Percentiles rank a stretch among this genome's conserved stretches.
These are phyloP conservation scores for Endocalyx cinctus DNA, from an alignment of 2,329 filamentous ascomycete species.

Conservation along the genomic window DNA sequence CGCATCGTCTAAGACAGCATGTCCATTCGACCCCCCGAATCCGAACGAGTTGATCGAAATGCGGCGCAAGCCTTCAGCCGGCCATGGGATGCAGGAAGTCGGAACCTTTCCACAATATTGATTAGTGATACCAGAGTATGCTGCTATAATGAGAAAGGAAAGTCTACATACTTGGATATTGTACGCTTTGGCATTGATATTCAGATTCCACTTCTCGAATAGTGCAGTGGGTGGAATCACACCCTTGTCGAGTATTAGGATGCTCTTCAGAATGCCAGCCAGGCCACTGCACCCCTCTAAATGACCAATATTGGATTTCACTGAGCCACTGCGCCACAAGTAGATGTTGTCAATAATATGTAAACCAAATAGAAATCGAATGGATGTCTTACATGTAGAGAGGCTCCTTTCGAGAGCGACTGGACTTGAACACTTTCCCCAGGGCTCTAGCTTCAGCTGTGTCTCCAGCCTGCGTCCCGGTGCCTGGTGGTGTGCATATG, in stretches of 20 bases:
- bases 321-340: slow-evolving; percentile 7
- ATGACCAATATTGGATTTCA: slow-evolving; percentile 17
- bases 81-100: slow-evolving; percentile 1
- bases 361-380: neutral
- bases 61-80: slow-evolving; percentile 1
- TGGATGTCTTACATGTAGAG: neutral
- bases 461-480: slow-evolving; percentile 4
- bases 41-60: slow-evolving; percentile 30
- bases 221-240: slow-evolving; percentile 9
- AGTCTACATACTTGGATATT: neutral
- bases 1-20: slow-evolving; percentile 22
- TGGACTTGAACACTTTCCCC: neutral
- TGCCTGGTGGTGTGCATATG: too few species aligned
- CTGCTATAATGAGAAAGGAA: neutral
- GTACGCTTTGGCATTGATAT: slow-evolving; percentile 1
- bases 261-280: slow-evolving; percentile 11
- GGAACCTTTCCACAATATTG: neutral
- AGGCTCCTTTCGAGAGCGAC: neutral
- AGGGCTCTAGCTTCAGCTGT: slow-evolving; percentile 3
- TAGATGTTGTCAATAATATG: slow-evolving; percentile 1
- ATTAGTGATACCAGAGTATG: neutral
- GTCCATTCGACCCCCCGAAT: slow-evolving; percentile 31
- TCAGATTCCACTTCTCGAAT: slow-evolving; percentile 1
- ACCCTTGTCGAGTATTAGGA: slow-evolving; percentile 10
- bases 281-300: slow-evolving; percentile 10